Conservation (phyloP, 495 filamentous ascomycete species). For the Staphylotrichum longicolle region DNA sequence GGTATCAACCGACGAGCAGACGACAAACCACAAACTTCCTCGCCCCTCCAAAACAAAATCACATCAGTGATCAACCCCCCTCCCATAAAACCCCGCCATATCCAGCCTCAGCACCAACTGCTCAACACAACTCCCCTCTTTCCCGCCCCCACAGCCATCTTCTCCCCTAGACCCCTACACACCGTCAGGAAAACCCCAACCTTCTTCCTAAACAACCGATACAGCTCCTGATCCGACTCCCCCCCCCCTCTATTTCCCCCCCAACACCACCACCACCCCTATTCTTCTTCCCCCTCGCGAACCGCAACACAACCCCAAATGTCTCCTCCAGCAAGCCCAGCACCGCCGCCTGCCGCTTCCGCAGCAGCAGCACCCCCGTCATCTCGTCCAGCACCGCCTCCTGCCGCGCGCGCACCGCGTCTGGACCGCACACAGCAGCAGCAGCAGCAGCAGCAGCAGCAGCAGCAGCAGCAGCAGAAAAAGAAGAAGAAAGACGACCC, state of each 20-base stretch:
- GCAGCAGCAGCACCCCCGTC: constrained; percentile 68
- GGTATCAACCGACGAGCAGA: too few species aligned
- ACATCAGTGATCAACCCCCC: neutral
- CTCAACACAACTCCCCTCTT: constrained; percentile 49
- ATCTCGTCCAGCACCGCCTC: constrained; percentile 76
- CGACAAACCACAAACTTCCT: too few species aligned
- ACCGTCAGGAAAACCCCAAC: constrained; percentile 66
- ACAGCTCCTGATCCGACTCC: constrained; percentile 52
- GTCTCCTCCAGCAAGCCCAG: constrained; percentile 75
- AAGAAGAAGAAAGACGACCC: too few species aligned
- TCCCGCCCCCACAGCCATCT: constrained; percentile 47
- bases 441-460: constrained; percentile 19
- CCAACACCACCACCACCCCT: neutral
- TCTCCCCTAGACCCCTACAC: constrained; percentile 58
- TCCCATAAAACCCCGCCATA: constrained; percentile 58
- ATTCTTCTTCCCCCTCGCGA: constrained; percentile 43
- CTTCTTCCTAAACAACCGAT: constrained; percentile 63
- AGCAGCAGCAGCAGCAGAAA: constrained; percentile 12
- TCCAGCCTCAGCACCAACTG: constrained; percentile 57
- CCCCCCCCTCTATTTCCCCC: constrained; percentile 19
- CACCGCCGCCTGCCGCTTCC: constrained; percentile 66
- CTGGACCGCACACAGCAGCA: constrained; percentile 46
- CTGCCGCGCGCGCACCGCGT: constrained; percentile 65
- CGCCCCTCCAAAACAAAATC: too few species aligned
- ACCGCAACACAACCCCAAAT: constrained; percentile 67